Evolutionary conservation across 2,329 filamentous ascomycete genomes (phyloP).

Genomic region (Ceratocystis huliohia): DNA sequence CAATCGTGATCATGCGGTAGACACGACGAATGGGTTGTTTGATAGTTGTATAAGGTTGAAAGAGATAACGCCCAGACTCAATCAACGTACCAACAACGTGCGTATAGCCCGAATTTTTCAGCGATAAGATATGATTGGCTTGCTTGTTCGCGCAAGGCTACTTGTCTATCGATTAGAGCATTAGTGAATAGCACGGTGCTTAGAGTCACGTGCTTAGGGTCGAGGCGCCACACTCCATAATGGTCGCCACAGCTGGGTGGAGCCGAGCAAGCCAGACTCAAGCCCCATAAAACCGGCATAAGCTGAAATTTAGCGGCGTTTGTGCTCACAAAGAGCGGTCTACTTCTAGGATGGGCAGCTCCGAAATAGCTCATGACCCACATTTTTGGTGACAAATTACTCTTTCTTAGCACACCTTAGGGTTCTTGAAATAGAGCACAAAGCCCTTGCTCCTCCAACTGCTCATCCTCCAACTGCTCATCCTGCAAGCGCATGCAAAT

Average conservation of each 20-base stretch:
- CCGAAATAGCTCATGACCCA: too few relatives aligned
- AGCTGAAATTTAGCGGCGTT: too few relatives aligned
- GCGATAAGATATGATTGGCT: not conserved
- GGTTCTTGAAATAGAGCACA: too few relatives aligned
- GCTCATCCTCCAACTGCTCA: too few relatives aligned
- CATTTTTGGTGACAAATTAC: too few relatives aligned
- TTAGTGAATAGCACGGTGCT: not conserved
- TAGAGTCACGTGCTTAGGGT: not conserved
- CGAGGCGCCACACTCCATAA: not conserved
- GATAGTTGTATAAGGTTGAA: not conserved
- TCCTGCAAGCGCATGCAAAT: too few relatives aligned
- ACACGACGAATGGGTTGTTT: not conserved
- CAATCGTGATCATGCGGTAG: not conserved
- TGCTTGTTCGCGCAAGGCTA: conserved; percentile 1
- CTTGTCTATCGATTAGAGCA: not conserved
- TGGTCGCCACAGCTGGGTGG: not conserved
- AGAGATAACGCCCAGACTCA: not conserved
- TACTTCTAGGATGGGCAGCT: too few relatives aligned
- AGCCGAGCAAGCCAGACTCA: too few relatives aligned
- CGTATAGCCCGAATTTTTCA: not conserved
- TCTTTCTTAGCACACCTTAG: too few relatives aligned
- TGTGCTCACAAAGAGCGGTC: too few relatives aligned
- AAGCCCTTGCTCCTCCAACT: too few relatives aligned
- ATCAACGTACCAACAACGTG: not conserved
- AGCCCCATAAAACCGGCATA: too few relatives aligned